Conservation (phyloP, 2,329 filamentous ascomycete species). For the Penicillium psychrosexuale region DNA sequence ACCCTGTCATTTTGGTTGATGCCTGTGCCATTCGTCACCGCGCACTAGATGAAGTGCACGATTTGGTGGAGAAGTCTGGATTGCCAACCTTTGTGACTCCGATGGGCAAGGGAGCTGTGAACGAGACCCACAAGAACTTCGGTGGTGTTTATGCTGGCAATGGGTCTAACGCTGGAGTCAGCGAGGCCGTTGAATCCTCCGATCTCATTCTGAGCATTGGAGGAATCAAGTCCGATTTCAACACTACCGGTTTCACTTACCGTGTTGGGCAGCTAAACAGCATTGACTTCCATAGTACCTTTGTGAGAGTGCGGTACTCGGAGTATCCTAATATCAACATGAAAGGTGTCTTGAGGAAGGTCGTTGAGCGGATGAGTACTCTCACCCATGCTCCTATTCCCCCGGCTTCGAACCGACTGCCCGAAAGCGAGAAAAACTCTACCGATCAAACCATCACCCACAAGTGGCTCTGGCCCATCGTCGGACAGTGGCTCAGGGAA, state of each 20-base stretch:
- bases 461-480: slow-evolving; percentile 66
- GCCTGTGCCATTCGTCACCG: slow-evolving; percentile 77
- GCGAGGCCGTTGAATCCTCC: slow-evolving; percentile 40
- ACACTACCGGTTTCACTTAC: slow-evolving; percentile 73
- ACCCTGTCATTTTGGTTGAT: slow-evolving; percentile 76
- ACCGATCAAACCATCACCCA: slow-evolving; percentile 47
- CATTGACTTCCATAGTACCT: slow-evolving; percentile 78
- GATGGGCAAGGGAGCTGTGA: slow-evolving; percentile 82
- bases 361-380: slow-evolving; percentile 58
- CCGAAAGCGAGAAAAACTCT: slow-evolving; percentile 32
- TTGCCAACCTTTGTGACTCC: slow-evolving; percentile 84
- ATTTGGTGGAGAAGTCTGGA: slow-evolving; percentile 67
- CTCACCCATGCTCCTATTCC: slow-evolving; percentile 56
- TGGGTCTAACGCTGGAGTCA: slow-evolving; percentile 59
- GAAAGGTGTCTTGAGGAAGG: slow-evolving; percentile 72
- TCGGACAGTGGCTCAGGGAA: slow-evolving; percentile 68
- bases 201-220: slow-evolving; percentile 46
- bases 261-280: slow-evolving; percentile 73
- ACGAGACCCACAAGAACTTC: slow-evolving; percentile 72
- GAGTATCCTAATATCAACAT: slow-evolving; percentile 76
- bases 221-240: slow-evolving; percentile 46
- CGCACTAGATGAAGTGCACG: slow-evolving; percentile 68
- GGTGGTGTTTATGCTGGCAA: slow-evolving; percentile 83
- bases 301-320: slow-evolving; percentile 71
- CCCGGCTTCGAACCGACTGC: slow-evolving; percentile 54